Evolutionary conservation across 768 basidiomycete genomes (phyloP), one percentile per base, ranked within the genome.

Genomic region (Exsudoporus frostii): DNA sequence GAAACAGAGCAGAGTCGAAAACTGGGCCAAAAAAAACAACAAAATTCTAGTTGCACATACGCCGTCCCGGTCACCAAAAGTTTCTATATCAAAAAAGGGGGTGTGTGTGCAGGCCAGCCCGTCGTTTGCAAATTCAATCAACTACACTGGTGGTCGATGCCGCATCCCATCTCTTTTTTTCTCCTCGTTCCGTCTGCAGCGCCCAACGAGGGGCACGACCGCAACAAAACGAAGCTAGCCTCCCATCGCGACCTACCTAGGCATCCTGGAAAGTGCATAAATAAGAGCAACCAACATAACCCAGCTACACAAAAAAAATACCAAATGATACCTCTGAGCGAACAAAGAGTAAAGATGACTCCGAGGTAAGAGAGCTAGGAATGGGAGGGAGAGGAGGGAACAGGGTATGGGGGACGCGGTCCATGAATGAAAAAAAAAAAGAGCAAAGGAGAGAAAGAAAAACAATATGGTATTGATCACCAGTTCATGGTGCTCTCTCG

Each of bases 401-500:
- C 17, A 19, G 24, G 56, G 55, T 65, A 61, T 66, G 45, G 27
- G 30, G 45, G 50, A 32, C 38, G 6, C 32, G n/a, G 56, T 65
- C 56, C 56, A 42, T 39, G 29, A 24, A 34, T 46, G 33, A 29
- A n/a, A 11, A 20, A 32, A 22, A 13, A 13, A 0, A 24, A 30
- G 11, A 39, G 14, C 27, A 2, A 44, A 34, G 17, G 19, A 46
- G 29, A 15, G 11, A 27, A 4, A 7, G 25, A 11, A 14, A 22
- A 38, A 30, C 2, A 48, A 25, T 4, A 22, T 11, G 24, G 29
- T 25, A 53, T 15, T 7, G 39, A 38, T 76, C 75, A 92, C 89
- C 90, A 92, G 68, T 90, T 88, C 83, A 92, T 83, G 60, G 84
- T 92, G 71, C 85, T 92, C 73, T 90, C 86, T 64, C 80, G 75